Evolutionary conservation across 306 rosid genomes (phyloP).

Genomic region (Cicer chorassanicum): DNA sequence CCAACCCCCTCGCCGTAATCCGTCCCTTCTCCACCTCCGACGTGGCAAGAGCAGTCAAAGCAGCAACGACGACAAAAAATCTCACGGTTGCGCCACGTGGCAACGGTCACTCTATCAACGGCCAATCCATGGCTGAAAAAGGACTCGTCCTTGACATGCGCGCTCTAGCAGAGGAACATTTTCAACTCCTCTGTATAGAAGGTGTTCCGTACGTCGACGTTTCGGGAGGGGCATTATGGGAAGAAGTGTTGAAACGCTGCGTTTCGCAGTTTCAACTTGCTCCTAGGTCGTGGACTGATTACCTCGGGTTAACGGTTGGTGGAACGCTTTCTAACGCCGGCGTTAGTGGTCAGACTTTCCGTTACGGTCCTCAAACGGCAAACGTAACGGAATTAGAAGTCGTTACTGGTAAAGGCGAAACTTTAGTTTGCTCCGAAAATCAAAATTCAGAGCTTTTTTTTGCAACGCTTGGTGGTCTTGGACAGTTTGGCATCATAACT

Average conservation of each 20-base stretch:
- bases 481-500: slow-evolving; percentile 92
- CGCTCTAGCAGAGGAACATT: slow-evolving; percentile 51
- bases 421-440: slow-evolving; percentile 61
- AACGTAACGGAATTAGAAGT: slow-evolving; percentile 89
- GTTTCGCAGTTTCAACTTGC: slow-evolving; percentile 55
- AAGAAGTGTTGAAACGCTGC: slow-evolving; percentile 77
- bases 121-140: slow-evolving; percentile 89
- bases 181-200: slow-evolving; percentile 39
- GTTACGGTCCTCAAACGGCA: slow-evolving; percentile 88
- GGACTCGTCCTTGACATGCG: slow-evolving; percentile 93
- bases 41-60: slow-evolving; percentile 55
- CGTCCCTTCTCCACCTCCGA: slow-evolving; percentile 55
- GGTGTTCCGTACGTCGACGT: slow-evolving; percentile 66
- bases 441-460: slow-evolving; percentile 81
- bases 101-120: slow-evolving; percentile 97
- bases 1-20: slow-evolving; percentile 62
- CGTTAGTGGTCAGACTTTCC: slow-evolving; percentile 92
- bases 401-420: slow-evolving; percentile 86
- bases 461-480: slow-evolving; percentile 79
- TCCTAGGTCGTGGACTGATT: slow-evolving; percentile 97
- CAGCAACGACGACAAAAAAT: slow-evolving; percentile 51
- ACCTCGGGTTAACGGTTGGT: slow-evolving; percentile 83
- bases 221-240: slow-evolving; percentile 99
- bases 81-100: slow-evolving; percentile 93
- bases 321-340: slow-evolving; percentile 97